Evolutionary conservation across 352 stramenopile species (phyloP), one percentile per base, ranked within the genome.

Genomic region (Aphanomyces stellatus): DNA sequence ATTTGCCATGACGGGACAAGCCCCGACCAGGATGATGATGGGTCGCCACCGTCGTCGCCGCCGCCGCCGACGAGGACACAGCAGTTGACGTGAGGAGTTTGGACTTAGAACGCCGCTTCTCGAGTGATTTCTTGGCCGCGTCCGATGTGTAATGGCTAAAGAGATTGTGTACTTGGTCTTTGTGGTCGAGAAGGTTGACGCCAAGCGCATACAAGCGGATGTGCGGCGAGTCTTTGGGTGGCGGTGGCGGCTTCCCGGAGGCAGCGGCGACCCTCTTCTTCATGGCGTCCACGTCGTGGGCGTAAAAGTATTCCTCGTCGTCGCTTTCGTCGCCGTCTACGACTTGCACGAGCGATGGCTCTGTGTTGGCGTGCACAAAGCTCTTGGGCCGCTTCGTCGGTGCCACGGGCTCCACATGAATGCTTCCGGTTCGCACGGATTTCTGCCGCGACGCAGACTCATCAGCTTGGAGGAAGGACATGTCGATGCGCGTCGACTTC

Each of bases 161-260:
- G 40, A 84, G 74, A 42, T 74, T 74, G 42, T 79, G 87, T 2
- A 91, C 71, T 5, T 74, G 71, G 56, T 87, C 71, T 60, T 87
- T 88, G 70, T 89, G 76, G 30, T 79, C 70, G 28, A 77, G 70
- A n/a, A 80, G 59, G 42, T 81, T 75, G 48, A 78, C 75, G 19
- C 73, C 82, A 51, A 89, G 79, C 0, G 76, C 71, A 57, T 89
- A 91, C 40, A 91, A 66, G 11, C 82, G 73, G 25, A 78, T 71
- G 64, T 78, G 84, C 22, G 76, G 74, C 1, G 71, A 72, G 10
- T 48, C 46, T 49, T 67, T 67, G 2, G 25, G 19, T 24, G 42
- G 42, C 19, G 6, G n/a, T 51, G 42, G 19, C 42, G 42, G 42
- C 42, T 27, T 51, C 42, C 5, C 42, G 42, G 25, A 51, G 42